phyloP scores from a whole-genome alignment of 23 red algal species.

The Agarophyton chilense region DNA sequence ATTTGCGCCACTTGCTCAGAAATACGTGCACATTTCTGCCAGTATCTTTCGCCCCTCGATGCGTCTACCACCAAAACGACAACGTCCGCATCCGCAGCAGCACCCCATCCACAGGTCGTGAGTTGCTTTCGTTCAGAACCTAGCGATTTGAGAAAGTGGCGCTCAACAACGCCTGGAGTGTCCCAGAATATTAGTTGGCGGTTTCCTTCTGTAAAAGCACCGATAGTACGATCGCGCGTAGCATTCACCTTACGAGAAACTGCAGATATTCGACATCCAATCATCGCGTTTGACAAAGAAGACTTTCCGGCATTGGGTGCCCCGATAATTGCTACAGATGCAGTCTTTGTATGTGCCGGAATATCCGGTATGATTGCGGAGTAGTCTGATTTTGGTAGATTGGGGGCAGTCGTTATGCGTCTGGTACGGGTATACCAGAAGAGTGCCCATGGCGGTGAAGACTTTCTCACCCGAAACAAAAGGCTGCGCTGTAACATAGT shows the following conservation, averaged over 20 bases:
- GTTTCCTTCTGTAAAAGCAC: conserved; percentile 42
- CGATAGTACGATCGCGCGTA: conserved; percentile 59
- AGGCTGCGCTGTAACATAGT: background rate
- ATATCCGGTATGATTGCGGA: conserved; percentile 1
- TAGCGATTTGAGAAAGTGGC: conserved; percentile 33
- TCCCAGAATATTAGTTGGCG: conserved; percentile 78
- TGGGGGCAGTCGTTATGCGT: background rate
- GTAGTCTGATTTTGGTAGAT: conserved; percentile 2
- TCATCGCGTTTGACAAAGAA: conserved; percentile 73
- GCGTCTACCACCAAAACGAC: conserved; percentile 71
- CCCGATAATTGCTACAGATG: conserved; percentile 79
- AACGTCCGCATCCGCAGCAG: conserved; percentile 73
- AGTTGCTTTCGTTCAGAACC: conserved; percentile 38
- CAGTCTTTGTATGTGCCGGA: conserved; percentile 34
- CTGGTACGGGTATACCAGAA: no score
- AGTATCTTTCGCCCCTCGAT: conserved; percentile 45
- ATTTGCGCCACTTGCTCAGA: conserved; percentile 23
- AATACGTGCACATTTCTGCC: conserved; percentile 32
- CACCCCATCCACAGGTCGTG: conserved; percentile 60
- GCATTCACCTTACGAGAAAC: conserved; percentile 91
- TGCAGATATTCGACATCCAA: conserved; percentile 57
- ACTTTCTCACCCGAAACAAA: background rate
- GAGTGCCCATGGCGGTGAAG: background rate
- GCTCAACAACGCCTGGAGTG: conserved; percentile 80
- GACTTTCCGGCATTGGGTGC: conserved; percentile 89